Evolutionary conservation across 179 eudicot species (phyloP).

Genomic region (Amaranthus tricolor): DNA sequence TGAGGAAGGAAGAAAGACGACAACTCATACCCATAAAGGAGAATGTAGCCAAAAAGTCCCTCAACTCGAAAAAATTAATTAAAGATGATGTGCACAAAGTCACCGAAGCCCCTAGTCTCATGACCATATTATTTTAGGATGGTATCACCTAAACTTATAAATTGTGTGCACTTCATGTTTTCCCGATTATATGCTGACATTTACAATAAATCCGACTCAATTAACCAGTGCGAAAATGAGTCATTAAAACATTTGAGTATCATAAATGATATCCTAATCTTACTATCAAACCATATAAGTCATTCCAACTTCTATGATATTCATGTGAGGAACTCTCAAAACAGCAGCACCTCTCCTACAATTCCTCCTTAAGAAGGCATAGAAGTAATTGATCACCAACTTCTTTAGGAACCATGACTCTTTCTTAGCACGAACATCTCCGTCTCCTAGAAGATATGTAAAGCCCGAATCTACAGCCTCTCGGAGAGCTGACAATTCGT

Average conservation of each 20-base stretch:
- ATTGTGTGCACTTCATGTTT: no score
- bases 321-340: slow-evolving; percentile 79
- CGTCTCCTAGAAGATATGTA: slow-evolving; percentile 78
- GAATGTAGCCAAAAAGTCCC: no score
- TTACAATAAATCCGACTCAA: no score
- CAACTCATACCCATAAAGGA: no score
- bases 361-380: slow-evolving; percentile 72
- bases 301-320: slow-evolving; percentile 75
- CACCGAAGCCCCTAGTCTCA: no score
- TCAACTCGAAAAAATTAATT: no score
- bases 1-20: no score
- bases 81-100: no score
- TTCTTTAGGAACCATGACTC: slow-evolving; percentile 77
- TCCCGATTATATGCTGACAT: no score
- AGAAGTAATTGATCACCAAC: slow-evolving; percentile 73
- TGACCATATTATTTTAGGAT: no score
- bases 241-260: neutral
- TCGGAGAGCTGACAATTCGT: slow-evolving; percentile 70
- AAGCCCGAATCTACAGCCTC: slow-evolving; percentile 87
- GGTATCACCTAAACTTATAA: no score
- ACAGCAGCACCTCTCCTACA: slow-evolving; percentile 90
- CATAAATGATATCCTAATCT: neutral
- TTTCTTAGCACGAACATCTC: slow-evolving; percentile 77
- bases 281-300: slow-evolving; percentile 70
- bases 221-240: neutral